Evolutionary conservation across 805 yeast species (phyloP), one percentile per base, ranked within the genome.

Genomic region (Candida odintsovae): DNA sequence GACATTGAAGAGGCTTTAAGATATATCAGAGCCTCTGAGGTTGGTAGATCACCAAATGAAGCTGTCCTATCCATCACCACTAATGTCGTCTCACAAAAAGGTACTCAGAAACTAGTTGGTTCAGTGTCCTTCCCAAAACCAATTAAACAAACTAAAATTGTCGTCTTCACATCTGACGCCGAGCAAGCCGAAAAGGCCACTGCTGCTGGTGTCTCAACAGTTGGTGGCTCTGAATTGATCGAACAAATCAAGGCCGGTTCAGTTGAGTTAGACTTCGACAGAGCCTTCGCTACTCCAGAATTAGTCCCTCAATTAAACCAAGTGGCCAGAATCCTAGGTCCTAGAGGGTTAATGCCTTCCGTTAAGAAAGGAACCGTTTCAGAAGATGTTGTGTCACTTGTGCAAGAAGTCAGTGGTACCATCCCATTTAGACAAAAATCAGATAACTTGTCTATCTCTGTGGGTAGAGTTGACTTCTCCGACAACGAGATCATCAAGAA

Each of bases 281-380:
- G 82, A 58, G 80, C 89, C 41, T 83, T 84, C 61, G 95, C 96
- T 6, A 84, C 97, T 2, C 87, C 96, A 1, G 96, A 87, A 33
- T 78, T 89, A 48, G 76, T 77, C 20, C 65, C 76, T n/a, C 72
- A 75, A 22, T 71, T 94, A 52, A 75, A 75, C 51, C 72, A 77
- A 47, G 69, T 88, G 20, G 96, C 94, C n/a, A 78, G 90, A 59
- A 69, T 76, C 11, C 74, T 94, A 56, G 98, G 98, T 48, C 95
- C 96, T 28, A 80, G 75, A 59, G 96, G 95, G 21, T 73, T 94
- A 55, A 83, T 90, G 86, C 98, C 99, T 41, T 76, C 77, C 39
- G 82, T 77, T 13, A 90, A 89, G 69, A 85, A 82, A 61, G 96
- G 96, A 16, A 90, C 97, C 1, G 94, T 92, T 9, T 70, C 84